Evolutionary conservation across 805 yeast genomes (phyloP).

Genomic region (Kazachstania taianensis): DNA sequence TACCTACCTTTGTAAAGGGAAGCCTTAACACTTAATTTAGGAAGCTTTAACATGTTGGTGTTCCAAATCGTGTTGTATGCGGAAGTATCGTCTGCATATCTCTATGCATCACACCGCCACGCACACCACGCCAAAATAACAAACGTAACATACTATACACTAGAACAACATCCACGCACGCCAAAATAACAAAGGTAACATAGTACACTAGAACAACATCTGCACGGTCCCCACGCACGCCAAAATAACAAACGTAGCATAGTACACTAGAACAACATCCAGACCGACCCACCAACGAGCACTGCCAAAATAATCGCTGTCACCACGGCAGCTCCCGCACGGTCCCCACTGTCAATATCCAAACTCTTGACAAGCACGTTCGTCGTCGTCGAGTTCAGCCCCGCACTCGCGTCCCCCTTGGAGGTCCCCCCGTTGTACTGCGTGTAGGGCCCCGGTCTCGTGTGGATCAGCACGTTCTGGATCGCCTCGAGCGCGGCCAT

Average conservation of each 20-base stretch:
- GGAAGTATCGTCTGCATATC: neutral
- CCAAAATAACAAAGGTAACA: too few relatives aligned
- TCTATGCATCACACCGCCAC: too few relatives aligned
- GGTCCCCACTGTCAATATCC: conserved; percentile 49
- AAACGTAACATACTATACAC: too few relatives aligned
- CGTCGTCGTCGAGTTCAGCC: conserved; percentile 33
- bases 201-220: too few relatives aligned
- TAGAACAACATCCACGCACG: too few relatives aligned
- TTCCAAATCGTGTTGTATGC: neutral
- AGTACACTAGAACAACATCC: conserved; percentile 56
- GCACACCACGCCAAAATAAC: too few relatives aligned
- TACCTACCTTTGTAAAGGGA: too few relatives aligned
- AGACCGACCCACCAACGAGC: conserved; percentile 55
- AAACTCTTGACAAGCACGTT: conserved; percentile 31
- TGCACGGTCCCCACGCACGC: too few relatives aligned
- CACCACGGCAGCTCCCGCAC: conserved; percentile 82
- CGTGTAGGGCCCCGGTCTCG: conserved; percentile 45
- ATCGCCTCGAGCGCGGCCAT: conserved; percentile 63
- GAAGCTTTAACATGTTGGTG: too few relatives aligned
- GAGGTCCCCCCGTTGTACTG: conserved; percentile 45
- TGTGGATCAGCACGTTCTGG: conserved; percentile 36
- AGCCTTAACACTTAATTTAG: too few relatives aligned
- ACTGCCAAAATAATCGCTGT: conserved; percentile 64
- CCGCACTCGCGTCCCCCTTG: conserved; percentile 44
- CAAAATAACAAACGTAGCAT: too few relatives aligned